Conservation (phyloP, 768 basidiomycete species). For the Psilocybe tampanensis region DNA sequence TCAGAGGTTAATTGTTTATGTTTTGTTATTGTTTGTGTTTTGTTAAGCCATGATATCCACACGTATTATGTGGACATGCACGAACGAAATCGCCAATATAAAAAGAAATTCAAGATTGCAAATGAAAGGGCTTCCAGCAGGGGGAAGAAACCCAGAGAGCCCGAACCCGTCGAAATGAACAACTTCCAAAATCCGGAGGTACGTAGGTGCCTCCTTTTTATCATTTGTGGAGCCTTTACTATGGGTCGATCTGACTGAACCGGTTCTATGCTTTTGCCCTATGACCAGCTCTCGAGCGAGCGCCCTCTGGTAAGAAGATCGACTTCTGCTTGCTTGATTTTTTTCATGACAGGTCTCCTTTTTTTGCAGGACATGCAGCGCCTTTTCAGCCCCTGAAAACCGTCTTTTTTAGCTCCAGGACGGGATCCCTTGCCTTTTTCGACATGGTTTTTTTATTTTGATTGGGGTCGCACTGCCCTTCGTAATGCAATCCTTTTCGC, state of each 20-base stretch:
- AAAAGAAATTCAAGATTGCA: slow-evolving; percentile 19
- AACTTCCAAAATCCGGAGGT: slow-evolving; percentile 42
- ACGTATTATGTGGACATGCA: slow-evolving; percentile 31
- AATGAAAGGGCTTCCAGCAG: slow-evolving; percentile 19
- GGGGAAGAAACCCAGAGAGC: slow-evolving; percentile 16
- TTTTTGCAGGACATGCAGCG: slow-evolving; percentile 18
- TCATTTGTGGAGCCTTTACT: not conserved
- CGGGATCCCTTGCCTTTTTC: not conserved
- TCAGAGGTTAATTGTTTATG: not conserved
- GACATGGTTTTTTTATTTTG: not conserved
- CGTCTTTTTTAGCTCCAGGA: not conserved
- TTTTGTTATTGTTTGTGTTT: not conserved
- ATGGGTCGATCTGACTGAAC: too few relatives aligned
- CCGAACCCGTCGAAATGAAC: slow-evolving; percentile 30
- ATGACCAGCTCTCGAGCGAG: slow-evolving; percentile 18
- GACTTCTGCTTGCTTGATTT: not conserved
- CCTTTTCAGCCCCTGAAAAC: slow-evolving; percentile 14
- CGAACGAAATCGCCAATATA: slow-evolving; percentile 23
- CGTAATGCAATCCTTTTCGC: not conserved
- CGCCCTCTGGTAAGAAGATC: slow-evolving; percentile 14
- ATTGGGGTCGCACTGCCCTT: not conserved
- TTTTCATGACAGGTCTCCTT: not conserved
- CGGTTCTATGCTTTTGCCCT: slow-evolving; percentile 9
- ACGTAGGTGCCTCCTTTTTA: not conserved
- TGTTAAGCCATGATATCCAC: slow-evolving; percentile 34